Evolutionary conservation across 2,329 filamentous ascomycete species (phyloP).

Genomic region (Aspergillus persii): DNA sequence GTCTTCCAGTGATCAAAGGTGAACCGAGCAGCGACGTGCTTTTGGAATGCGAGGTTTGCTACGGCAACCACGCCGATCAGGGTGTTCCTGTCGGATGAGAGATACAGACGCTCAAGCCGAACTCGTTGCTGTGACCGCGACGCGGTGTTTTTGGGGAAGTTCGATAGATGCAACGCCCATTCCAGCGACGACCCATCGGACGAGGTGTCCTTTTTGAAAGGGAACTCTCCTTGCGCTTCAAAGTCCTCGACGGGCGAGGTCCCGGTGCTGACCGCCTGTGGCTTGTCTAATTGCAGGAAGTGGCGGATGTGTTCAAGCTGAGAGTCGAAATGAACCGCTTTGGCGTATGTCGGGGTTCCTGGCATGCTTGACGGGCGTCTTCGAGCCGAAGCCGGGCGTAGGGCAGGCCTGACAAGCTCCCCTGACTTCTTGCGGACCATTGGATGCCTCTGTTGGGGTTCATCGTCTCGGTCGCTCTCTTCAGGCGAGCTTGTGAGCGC

Average conservation of each 20-base stretch:
- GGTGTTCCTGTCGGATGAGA: conserved; percentile 83
- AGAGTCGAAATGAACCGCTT: conserved; percentile 97
- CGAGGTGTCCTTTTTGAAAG: conserved; percentile 62
- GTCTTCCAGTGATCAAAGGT: conserved; percentile 99
- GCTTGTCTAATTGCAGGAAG: conserved; percentile 89
- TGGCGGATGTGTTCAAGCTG: conserved; percentile 95
- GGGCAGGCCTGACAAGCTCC: conserved; percentile 87
- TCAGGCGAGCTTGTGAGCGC: conserved; percentile 43
- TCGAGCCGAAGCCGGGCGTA: conserved; percentile 70
- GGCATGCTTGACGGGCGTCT: conserved; percentile 93
- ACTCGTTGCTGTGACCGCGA: conserved; percentile 62
- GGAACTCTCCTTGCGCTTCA: conserved; percentile 85
- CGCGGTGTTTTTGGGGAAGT: conserved; percentile 71
- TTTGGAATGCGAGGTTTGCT: conserved; percentile 85
- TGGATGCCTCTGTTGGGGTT: conserved; percentile 69
- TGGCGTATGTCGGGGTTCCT: conserved; percentile 90
- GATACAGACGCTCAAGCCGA: conserved; percentile 80
- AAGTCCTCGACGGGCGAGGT: conserved; percentile 88
- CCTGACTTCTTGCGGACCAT: conserved; percentile 99
- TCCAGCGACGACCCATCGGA: conserved; percentile 60
- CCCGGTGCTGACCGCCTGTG: conserved; percentile 91
- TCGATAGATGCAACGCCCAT: conserved; percentile 83
- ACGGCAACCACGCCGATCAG: conserved; percentile 81
- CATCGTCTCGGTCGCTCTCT: conserved; percentile 59
- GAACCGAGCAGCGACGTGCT: conserved; percentile 85